A percentile compares a stretch with the other conserved stretches of the same genome.
Conservation (phyloP, 2,329 filamentous ascomycete genomes). For the Pseudomassariella vexata region DNA sequence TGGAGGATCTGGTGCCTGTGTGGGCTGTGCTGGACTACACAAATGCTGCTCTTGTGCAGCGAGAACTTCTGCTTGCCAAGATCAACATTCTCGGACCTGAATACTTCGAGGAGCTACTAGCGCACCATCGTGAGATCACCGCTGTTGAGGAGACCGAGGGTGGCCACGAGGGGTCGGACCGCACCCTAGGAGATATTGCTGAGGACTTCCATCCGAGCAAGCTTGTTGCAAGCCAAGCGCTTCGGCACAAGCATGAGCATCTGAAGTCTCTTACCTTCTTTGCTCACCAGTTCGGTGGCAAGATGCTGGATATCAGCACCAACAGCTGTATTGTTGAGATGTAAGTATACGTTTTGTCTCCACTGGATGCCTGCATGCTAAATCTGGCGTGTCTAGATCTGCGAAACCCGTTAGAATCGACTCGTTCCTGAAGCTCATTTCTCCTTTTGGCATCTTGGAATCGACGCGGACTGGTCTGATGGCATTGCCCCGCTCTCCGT, state of each 20-base stretch:
- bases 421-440: conserved; percentile 93
- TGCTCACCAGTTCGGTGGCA: conserved; percentile 95
- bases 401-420: conserved; percentile 93
- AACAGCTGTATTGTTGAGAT: conserved; percentile 98
- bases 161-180: conserved; percentile 34
- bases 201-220: conserved; percentile 86
- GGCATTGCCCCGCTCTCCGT: conserved; percentile 89
- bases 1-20: conserved; percentile 94
- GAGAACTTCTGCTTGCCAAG: conserved; percentile 91
- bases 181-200: conserved; percentile 39
- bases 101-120: conserved; percentile 94
- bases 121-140: conserved; percentile 88
- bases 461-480: conserved; percentile 93
- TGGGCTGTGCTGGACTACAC: conserved; percentile 99
- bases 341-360: conserved; percentile 61
- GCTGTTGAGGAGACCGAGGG: conserved; percentile 34
- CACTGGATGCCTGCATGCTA: neutral
- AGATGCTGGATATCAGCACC: conserved; percentile 95
- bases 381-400: conserved; percentile 47
- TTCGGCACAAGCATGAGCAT: conserved; percentile 97
- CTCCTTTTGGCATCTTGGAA: conserved; percentile 93
- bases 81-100: conserved; percentile 94
- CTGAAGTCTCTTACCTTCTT: conserved; percentile 93
- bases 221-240: conserved; percentile 77
- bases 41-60: conserved; percentile 84